Percentiles rank a stretch among this genome's conserved stretches.
Evolutionary conservation across 23 red algal genomes (phyloP).

Genomic region (Gracilaria gracilis): DNA sequence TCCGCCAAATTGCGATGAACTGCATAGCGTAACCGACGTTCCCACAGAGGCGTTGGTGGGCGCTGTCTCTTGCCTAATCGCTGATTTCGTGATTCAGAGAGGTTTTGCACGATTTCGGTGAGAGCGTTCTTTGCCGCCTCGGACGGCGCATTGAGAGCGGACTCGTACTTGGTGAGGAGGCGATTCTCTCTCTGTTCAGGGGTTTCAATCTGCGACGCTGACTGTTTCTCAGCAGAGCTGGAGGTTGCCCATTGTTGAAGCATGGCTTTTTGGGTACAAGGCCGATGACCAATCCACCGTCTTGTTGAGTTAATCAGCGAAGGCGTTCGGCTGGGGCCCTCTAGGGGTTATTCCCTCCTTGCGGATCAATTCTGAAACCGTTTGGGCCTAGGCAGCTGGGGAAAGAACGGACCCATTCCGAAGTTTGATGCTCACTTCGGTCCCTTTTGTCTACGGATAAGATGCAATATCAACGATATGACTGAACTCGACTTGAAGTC

Average conservation of each 20-base stretch:
- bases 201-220: conserved; percentile 31
- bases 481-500: too few species aligned
- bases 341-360: too few species aligned
- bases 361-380: too few species aligned
- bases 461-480: too few species aligned
- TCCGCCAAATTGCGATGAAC: conserved; percentile 70
- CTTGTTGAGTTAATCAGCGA: background rate
- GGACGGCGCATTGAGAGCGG: conserved; percentile 30
- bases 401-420: too few species aligned
- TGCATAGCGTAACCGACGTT: conserved; percentile 63
- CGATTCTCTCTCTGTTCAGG: conserved; percentile 64
- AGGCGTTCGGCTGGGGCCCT: too few species aligned
- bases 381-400: too few species aligned
- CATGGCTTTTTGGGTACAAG: background rate
- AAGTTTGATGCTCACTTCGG: too few species aligned
- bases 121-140: conserved; percentile 6
- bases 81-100: conserved; percentile 25
- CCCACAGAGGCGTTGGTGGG: conserved; percentile 56
- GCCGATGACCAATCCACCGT: background rate
- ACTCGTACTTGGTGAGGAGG: conserved; percentile 44
- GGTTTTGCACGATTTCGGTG: conserved; percentile 1
- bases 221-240: background rate
- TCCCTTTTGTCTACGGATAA: too few species aligned
- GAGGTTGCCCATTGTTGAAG: conserved; percentile 46
- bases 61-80: conserved; percentile 35